Conservation (phyloP, 441 rosid genomes). For the Erodium moschatum region DNA sequence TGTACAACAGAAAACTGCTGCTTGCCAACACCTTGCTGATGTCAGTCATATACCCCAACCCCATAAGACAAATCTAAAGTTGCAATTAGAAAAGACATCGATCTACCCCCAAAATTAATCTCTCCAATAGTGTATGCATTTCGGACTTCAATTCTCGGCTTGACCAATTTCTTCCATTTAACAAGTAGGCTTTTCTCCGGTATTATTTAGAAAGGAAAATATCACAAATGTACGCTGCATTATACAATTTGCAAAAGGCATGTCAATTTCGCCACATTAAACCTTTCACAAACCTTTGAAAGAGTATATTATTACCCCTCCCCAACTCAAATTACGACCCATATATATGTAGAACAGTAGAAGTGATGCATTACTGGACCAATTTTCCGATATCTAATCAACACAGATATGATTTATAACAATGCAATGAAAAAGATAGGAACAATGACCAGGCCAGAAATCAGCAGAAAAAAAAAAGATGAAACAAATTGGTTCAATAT, state of each 20-base stretch:
- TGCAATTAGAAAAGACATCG: neutral
- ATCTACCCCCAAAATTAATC: neutral
- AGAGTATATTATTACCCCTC: neutral
- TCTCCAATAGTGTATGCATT: neutral
- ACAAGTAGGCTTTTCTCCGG: neutral
- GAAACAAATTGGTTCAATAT: no score
- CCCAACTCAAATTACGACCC: constrained; percentile 1
- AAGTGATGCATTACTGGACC: no score
- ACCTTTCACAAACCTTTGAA: neutral
- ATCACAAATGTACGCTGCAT: neutral
- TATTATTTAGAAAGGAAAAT: neutral
- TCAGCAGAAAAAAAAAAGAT: no score
- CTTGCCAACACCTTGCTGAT: neutral
- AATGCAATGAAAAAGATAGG: no score
- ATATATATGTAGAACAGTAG: neutral
- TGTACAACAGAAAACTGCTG: neutral
- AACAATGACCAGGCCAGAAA: no score
- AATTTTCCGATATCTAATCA: no score
- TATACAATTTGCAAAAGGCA: no score
- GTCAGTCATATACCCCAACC: neutral
- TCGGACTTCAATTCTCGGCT: neutral
- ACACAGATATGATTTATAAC: no score
- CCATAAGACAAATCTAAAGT: neutral
- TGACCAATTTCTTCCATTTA: neutral
- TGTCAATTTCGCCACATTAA: neutral